Evolutionary conservation across 2,329 filamentous ascomycete species (phyloP).

Genomic region (Aureobasidium sp.): DNA sequence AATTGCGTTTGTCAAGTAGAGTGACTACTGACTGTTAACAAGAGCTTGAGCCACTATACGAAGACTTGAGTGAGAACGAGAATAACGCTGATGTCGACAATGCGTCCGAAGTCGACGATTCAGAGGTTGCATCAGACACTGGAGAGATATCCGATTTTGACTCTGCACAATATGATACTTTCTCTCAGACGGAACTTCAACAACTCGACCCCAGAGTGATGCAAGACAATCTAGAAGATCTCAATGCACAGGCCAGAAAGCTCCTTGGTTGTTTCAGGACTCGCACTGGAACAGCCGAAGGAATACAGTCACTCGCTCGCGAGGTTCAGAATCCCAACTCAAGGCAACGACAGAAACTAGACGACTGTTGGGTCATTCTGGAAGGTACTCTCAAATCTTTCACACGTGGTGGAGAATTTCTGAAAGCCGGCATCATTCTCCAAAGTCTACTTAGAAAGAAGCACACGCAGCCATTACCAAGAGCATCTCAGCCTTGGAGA

Average conservation of each 20-base stretch:
- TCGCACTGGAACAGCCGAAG: conserved; percentile 21
- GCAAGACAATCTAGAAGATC: conserved; percentile 34
- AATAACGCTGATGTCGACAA: neutral
- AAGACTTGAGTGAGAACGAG: neutral
- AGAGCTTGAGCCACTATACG: neutral
- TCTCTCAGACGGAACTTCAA: conserved; percentile 38
- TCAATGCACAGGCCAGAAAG: conserved; percentile 26
- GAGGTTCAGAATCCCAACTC: conserved; percentile 32
- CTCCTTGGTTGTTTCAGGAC: conserved; percentile 27
- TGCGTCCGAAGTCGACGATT: neutral
- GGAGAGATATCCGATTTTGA: neutral
- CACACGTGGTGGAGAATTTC: conserved; percentile 36
- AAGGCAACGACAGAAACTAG: conserved; percentile 33
- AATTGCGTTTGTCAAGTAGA: neutral
- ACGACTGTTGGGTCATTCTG: conserved; percentile 30
- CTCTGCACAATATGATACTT: conserved; percentile 21
- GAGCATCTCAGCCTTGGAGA: conserved; percentile 26
- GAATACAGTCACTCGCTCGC: conserved; percentile 23
- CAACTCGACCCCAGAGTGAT: conserved; percentile 38
- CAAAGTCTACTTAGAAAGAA: conserved; percentile 33
- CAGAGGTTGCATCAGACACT: neutral
- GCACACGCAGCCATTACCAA: conserved; percentile 21
- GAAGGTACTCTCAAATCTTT: conserved; percentile 28
- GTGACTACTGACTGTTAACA: neutral
- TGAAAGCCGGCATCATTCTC: conserved; percentile 35